phyloP scores from a whole-genome alignment of 2,329 filamentous ascomycete species.

The Ophiostoma australiae region DNA sequence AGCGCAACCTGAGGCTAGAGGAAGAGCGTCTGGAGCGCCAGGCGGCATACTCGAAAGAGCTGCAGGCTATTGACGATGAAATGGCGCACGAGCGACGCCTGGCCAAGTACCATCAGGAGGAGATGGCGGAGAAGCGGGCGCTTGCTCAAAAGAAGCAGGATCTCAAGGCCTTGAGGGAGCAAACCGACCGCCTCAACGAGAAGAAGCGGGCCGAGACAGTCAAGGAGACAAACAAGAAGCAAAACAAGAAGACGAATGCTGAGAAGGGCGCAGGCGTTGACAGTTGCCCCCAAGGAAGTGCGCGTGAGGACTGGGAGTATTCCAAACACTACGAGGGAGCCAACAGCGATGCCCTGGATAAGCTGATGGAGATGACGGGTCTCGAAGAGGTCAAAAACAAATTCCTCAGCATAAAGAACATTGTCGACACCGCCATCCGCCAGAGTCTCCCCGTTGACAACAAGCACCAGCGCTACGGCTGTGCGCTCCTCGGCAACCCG shows the following conservation, averaged over 20 bases:
- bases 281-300: background rate
- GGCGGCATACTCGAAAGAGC: conserved; percentile 40
- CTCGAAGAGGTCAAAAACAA: conserved; percentile 63
- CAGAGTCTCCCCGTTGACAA: conserved; percentile 49
- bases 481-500: conserved; percentile 64
- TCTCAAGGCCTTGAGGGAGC: conserved; percentile 38
- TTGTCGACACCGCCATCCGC: conserved; percentile 54
- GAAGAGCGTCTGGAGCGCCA: conserved; percentile 42
- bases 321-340: conserved; percentile 52
- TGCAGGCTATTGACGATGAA: conserved; percentile 51
- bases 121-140: conserved; percentile 40
- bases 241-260: background rate
- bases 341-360: conserved; percentile 52
- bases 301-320: conserved; percentile 53
- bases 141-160: conserved; percentile 46
- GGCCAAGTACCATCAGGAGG: conserved; percentile 42
- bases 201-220: conserved; percentile 17
- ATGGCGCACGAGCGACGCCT: conserved; percentile 45
- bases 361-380: conserved; percentile 65
- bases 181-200: conserved; percentile 21
- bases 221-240: background rate
- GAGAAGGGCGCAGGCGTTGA: background rate
- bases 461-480: conserved; percentile 55
- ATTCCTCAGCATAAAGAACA: conserved; percentile 59
- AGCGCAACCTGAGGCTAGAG: conserved; percentile 50